Conservation (phyloP, 2,329 filamentous ascomycete species). For the Orbilia brochopaga region DNA sequence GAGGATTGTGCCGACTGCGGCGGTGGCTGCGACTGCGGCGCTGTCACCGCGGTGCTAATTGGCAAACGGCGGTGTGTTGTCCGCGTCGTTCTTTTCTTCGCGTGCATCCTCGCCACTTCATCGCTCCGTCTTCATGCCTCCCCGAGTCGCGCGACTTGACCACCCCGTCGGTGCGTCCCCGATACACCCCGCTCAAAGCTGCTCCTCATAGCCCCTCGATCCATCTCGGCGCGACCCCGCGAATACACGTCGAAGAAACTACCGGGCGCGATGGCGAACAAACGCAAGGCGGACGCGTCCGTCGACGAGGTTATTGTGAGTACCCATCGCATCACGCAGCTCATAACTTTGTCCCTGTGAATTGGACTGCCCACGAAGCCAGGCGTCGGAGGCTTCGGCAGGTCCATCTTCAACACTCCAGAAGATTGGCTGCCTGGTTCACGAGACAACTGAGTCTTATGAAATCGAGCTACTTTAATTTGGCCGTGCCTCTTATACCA, state of each 20-base stretch:
- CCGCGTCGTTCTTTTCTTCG: neutral
- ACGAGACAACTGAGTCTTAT: too few relatives aligned
- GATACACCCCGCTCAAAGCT: constrained; percentile 2
- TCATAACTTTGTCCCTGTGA: neutral
- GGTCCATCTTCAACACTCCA: too few relatives aligned
- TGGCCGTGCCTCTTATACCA: too few relatives aligned
- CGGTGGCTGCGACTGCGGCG: too few relatives aligned
- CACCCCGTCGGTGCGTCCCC: neutral
- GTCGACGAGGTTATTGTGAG: constrained; percentile 72
- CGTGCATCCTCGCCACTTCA: neutral
- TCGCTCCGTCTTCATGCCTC: neutral
- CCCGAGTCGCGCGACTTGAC: constrained; percentile 40
- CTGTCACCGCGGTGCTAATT: too few relatives aligned
- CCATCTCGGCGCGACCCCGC: neutral
- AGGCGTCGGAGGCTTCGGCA: too few relatives aligned
- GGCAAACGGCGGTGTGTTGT: too few relatives aligned
- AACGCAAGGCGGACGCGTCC: constrained; percentile 78
- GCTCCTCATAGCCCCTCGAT: constrained; percentile 12
- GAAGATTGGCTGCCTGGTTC: too few relatives aligned
- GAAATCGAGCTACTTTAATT: too few relatives aligned
- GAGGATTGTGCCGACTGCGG: too few relatives aligned
- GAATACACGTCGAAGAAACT: neutral
- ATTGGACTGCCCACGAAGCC: too few relatives aligned
- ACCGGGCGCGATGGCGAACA: constrained; percentile 74
- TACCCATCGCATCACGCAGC: neutral